A percentile compares a stretch with the other conserved stretches of the same genome.
Evolutionary conservation across 2,329 filamentous ascomycete genomes (phyloP).

Genomic region (Aspergillus terreus): DNA sequence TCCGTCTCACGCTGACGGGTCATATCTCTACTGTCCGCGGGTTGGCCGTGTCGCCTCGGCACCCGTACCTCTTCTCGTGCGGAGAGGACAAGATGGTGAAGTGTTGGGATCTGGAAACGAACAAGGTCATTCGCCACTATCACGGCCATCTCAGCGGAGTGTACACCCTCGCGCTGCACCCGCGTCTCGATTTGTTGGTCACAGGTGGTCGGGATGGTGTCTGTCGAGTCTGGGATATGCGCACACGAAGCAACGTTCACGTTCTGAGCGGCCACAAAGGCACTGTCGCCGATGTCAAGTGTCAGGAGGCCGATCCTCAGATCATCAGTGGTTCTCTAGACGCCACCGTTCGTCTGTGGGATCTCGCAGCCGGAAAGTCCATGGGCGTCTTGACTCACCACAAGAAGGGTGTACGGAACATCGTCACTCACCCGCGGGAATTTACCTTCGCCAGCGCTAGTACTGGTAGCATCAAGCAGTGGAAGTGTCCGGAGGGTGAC

Average conservation of each 20-base stretch:
- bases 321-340: slow-evolving; percentile 93
- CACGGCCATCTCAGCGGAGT: slow-evolving; percentile 96
- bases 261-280: slow-evolving; percentile 87
- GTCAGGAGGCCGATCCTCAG: slow-evolving; percentile 94
- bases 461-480: slow-evolving; percentile 95
- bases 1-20: slow-evolving; percentile 82
- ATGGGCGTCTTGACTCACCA: slow-evolving; percentile 96
- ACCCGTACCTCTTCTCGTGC: slow-evolving; percentile 96
- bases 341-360: slow-evolving; percentile 87
- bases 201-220: slow-evolving; percentile 94
- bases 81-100: slow-evolving; percentile 99
- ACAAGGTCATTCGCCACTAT: slow-evolving; percentile 97
- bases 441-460: slow-evolving; percentile 95
- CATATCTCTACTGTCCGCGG: slow-evolving; percentile 93
- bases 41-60: slow-evolving; percentile 83
- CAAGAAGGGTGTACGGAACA: slow-evolving; percentile 89
- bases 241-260: slow-evolving; percentile 91
- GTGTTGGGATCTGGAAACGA: slow-evolving; percentile 99
- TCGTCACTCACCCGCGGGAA: slow-evolving; percentile 82
- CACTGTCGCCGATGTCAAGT: slow-evolving; percentile 84
- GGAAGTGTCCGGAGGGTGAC: slow-evolving; percentile 95
- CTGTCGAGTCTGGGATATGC: slow-evolving; percentile 97
- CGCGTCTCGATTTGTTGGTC: slow-evolving; percentile 88
- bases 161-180: slow-evolving; percentile 89
- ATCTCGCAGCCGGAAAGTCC: slow-evolving; percentile 90